These are phyloP conservation scores for Cymbopogon flexuosus DNA, from an alignment of 202 grass and related monocot genomes.

Conservation along the genomic window DNA sequence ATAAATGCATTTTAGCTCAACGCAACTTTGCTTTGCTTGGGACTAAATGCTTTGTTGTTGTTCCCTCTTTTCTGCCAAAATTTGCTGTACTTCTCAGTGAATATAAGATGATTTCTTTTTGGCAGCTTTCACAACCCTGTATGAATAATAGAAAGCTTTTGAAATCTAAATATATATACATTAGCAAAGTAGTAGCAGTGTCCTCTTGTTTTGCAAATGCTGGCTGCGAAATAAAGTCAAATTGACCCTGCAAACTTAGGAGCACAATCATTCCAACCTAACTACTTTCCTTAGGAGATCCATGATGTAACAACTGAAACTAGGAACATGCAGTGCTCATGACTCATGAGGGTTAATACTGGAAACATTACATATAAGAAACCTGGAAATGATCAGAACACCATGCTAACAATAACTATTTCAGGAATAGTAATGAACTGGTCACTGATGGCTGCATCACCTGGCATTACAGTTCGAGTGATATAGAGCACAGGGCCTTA, in stretches of 20 bases:
- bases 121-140: background rate
- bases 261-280: background rate
- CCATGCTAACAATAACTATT: background rate
- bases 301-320: background rate
- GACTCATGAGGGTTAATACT: background rate
- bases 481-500: conserved; percentile 1
- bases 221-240: background rate
- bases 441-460: background rate
- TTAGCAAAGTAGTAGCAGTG: background rate
- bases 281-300: background rate
- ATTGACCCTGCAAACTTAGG: background rate
- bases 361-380: background rate
- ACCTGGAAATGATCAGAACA: background rate
- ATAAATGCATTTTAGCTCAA: background rate
- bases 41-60: background rate
- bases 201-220: background rate
- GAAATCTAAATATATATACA: background rate
- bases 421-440: background rate
- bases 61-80: background rate
- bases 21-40: background rate
- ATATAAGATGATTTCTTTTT: background rate
- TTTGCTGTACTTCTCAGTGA: background rate
- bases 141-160: background rate
- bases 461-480: background rate
- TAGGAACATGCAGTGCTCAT: background rate